Evolutionary conservation across 1,284 basidiomycete species (phyloP).

Genomic region (Heterobasidion occidentale): DNA sequence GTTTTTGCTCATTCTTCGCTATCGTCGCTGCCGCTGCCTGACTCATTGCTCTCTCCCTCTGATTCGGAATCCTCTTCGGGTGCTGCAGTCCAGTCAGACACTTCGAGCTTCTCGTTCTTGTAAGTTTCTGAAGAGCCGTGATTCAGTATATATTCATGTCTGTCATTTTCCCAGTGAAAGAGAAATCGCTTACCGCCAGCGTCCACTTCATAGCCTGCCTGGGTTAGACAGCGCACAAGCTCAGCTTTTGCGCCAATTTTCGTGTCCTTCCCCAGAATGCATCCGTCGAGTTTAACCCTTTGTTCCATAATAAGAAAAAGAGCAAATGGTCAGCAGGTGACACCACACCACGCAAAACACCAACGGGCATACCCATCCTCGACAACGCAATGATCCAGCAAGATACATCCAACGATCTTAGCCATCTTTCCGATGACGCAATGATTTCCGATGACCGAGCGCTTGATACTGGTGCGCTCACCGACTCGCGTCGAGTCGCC

Average conservation of each 20-base stretch:
- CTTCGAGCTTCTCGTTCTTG: constrained; percentile 25
- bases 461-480: constrained; percentile 83
- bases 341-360: not conserved
- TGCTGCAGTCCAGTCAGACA: constrained; percentile 26
- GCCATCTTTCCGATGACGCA: constrained; percentile 84
- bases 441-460: constrained; percentile 82
- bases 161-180: not conserved
- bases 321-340: not conserved
- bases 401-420: constrained; percentile 79
- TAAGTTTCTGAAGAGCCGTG: constrained; percentile 17
- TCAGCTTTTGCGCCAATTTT: constrained; percentile 76
- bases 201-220: constrained; percentile 79
- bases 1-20: constrained; percentile 4
- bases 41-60: constrained; percentile 1
- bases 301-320: not conserved
- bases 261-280: constrained; percentile 79
- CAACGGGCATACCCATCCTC: constrained; percentile 61
- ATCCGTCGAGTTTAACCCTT: constrained; percentile 87
- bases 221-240: constrained; percentile 80
- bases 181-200: constrained; percentile 48
- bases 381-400: constrained; percentile 87
- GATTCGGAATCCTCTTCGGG: constrained; percentile 13
- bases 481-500: constrained; percentile 78
- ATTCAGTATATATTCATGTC: not conserved
- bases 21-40: constrained; percentile 8